These are phyloP conservation scores for Ceratobasidium theobromae DNA, from an alignment of 1,284 basidiomycete genomes.

Conservation along the genomic window DNA sequence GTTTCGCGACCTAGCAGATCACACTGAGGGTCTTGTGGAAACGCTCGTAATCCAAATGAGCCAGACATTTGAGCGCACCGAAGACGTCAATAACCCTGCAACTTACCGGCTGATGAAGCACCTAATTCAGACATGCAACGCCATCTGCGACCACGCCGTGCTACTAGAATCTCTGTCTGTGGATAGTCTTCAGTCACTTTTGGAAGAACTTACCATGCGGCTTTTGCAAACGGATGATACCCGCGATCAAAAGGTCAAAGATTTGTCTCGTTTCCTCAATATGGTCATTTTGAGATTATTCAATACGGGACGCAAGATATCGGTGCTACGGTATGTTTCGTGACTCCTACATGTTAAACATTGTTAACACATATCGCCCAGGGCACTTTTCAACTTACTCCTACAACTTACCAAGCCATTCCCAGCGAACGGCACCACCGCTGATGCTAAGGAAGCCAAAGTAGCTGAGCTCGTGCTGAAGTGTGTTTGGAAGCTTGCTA, in stretches of 20 bases:
- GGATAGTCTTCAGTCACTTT: slow-evolving; percentile 72
- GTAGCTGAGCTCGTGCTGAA: slow-evolving; percentile 97
- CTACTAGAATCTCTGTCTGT: slow-evolving; percentile 81
- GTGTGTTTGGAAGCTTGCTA: slow-evolving; percentile 97
- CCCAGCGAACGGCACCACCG: slow-evolving; percentile 63
- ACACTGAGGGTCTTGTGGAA: slow-evolving; percentile 84
- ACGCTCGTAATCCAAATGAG: slow-evolving; percentile 87
- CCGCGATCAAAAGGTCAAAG: slow-evolving; percentile 70
- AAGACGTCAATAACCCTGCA: slow-evolving; percentile 68
- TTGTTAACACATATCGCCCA: slow-evolving; percentile 40
- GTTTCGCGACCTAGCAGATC: slow-evolving; percentile 77
- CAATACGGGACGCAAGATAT: slow-evolving; percentile 86
- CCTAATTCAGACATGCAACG: slow-evolving; percentile 90
- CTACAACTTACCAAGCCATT: slow-evolving; percentile 87
- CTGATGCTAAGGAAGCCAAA: slow-evolving; percentile 78
- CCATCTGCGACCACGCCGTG: slow-evolving; percentile 83
- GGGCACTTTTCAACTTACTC: slow-evolving; percentile 79
- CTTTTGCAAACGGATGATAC: slow-evolving; percentile 91
- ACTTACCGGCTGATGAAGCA: slow-evolving; percentile 93
- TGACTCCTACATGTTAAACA: neutral
- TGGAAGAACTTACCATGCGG: slow-evolving; percentile 86
- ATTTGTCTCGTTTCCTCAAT: slow-evolving; percentile 94
- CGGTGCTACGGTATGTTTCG: slow-evolving; percentile 82
- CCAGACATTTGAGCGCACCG: slow-evolving; percentile 79
- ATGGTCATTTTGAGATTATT: slow-evolving; percentile 96